Conservation (phyloP, 768 basidiomycete species). For the Termitomyces sp. region DNA sequence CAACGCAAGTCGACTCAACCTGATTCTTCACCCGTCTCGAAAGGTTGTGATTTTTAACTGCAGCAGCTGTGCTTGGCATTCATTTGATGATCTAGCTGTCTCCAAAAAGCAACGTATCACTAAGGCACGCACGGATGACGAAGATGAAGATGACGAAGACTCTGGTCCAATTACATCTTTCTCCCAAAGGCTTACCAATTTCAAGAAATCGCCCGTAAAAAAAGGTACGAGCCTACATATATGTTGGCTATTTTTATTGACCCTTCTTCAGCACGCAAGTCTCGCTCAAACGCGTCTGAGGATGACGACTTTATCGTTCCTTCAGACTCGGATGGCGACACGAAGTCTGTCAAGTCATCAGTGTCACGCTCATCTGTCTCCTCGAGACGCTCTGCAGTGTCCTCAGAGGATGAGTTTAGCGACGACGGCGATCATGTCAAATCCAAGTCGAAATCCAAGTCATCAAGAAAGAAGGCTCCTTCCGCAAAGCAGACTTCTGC, state of each 20-base stretch:
- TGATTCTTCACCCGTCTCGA: constrained; percentile 38
- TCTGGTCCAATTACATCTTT: constrained; percentile 41
- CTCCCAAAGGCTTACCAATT: constrained; percentile 56
- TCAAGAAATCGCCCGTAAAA: constrained; percentile 62
- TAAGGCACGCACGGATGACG: constrained; percentile 44
- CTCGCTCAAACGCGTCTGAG: constrained; percentile 38
- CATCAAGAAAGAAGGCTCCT: constrained; percentile 23
- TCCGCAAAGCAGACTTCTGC: constrained; percentile 23
- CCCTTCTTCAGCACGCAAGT: constrained; percentile 34
- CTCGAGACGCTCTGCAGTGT: constrained; percentile 36
- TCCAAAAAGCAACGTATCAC: constrained; percentile 63
- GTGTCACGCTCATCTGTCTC: constrained; percentile 51
- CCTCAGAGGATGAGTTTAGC: constrained; percentile 33
- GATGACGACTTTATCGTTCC: constrained; percentile 77
- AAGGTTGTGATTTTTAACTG: constrained; percentile 22
- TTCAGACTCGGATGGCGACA: constrained; percentile 60
- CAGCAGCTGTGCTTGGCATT: neutral
- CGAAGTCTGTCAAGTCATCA: constrained; percentile 43
- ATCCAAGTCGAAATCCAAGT: constrained; percentile 32
- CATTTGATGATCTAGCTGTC: constrained; percentile 26
- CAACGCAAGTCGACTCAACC: constrained; percentile 24
- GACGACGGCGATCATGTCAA: constrained; percentile 37
- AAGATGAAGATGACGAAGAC: constrained; percentile 50
- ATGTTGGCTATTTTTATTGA: neutral
- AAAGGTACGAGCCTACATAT: constrained; percentile 34